Evolutionary conservation across 2,329 filamentous ascomycete species (phyloP), one percentile per base, ranked within the genome.

Genomic region (Zasmidium citrigriseum): DNA sequence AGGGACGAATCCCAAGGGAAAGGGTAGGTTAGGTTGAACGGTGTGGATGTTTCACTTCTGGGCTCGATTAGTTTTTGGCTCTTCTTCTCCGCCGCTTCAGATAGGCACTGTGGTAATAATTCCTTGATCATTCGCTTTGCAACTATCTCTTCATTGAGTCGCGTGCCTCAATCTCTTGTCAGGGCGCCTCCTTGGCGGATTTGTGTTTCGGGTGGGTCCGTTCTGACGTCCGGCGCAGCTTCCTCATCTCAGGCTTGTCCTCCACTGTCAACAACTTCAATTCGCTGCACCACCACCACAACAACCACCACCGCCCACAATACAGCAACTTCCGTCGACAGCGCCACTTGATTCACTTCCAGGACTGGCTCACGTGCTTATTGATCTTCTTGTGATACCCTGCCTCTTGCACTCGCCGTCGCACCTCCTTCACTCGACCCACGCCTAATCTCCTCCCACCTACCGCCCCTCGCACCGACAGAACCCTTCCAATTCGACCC

Each of bases 1-100:
- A 23, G 57, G 51, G n/a, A 52, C 58, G 9, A 23, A 56, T 46
- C 65, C 66, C 9, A 70, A 70, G 55, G 70, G 68, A 12, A 69
- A 68, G 59, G 63, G 64, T 1, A 69, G 63, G 57, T 55, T 50
- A 45, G 25, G 50, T 18, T 68, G 57, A 64, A 27, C 20, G 22
- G n/a, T 21, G 22, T 52, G 14, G 22, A 23, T 23, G 29, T 23
- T 52, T 52, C 21, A 16, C 50, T 23, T 51, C 29, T 52, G 18
- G 10, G 47, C 24, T 49, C 14, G 46, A 18, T 27, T n/a, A n/a
- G 3, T n/a, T 5, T 22, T 27, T 49, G 5, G n/a, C 34, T 55
- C 29, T 22, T 25, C 46, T 50, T 50, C 54, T 10, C 25, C 18
- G 25, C 46, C 51, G 22, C 46, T 5, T 9, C 24, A 11, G 22